Evolutionary conservation across 768 basidiomycete species (phyloP), one percentile per base, ranked within the genome.

Genomic region (Podaxis mareebaensis): DNA sequence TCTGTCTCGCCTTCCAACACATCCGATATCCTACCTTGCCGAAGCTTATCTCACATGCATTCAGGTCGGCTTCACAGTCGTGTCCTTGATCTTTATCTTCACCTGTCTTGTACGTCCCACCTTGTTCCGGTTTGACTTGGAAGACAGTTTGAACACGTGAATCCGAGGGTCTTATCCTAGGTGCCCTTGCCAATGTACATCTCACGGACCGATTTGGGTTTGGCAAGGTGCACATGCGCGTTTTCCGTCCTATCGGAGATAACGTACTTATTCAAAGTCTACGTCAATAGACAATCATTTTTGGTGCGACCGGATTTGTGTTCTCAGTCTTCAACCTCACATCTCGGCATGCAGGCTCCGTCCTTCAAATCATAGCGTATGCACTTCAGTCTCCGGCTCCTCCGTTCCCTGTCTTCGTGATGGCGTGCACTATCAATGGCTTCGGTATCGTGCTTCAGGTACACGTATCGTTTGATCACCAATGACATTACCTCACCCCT

Each of bases 321-420:
- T 51, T 28, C 49, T 46, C 49, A 8, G 10, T 46, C 44, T 42
- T 46, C 56, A 33, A 6, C 13, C 44, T 46, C 17, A 36, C 46
- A n/a, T 15, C 2, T 2, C 33, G 8, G n/a, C 24, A 28, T 36
- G 11, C 49, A 85, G 87, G 86, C 0, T 79, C 88, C 0, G 36
- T 81, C 17, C 77, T 70, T 26, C 88, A 89, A 72, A 68, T 84
- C 1, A 60, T 84, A 4, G 87, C 80, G 3, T 90, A 85, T 66
- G 69, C 77, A 6, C 71, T 91, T 6, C 81, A 84, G 67, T 75
- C 81, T 3, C 69, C 86, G 8, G 85, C 81, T 11, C 85, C 83
- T 1, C 88, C 89, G 0, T 92, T 90, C 68, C 87, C 88, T 5
- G 79, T 80, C 1, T 86, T 90, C 65, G 81, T 85, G 4, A 67